Base-by-base conservation (phyloP, 2,329 filamentous ascomycete genomes). In the Talaromyces albobiverticillius region DNA sequence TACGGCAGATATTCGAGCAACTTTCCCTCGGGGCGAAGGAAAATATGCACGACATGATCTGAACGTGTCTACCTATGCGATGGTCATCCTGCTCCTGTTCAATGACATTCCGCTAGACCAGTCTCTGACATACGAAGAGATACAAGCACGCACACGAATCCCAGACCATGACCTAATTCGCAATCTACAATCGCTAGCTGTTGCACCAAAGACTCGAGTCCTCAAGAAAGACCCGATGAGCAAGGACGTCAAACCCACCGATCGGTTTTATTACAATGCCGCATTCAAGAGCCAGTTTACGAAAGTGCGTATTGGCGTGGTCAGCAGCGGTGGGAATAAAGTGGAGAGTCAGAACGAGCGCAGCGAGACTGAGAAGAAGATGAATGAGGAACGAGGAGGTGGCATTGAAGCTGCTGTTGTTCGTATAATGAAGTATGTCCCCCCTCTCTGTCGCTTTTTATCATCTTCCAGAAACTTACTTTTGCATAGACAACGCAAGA, bases 21-120 rank as follows among this genome's bases (percentile, higher is more conserved):
- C 36, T 86, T 99, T 72, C 86, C 87, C 31, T 82, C 84, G 64
- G 78, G 89, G 67, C 1, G 81, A 84, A 36, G 87, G 88, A 31
- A 91, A 91, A 64, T 82, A 85, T 11, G 83, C 85, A 31, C 85
- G 87, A 32, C 93, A 97, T 66, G 94, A 99, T 64, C 78, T 99
- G 53, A 96, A 91, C 57, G 91, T 95, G 18, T 88, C 91, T 1
- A 97, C 94, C 0, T 94, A 94, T 68, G 90, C 86, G 63, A 96
- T 97, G 89, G 76, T 96, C 18, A 85, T 97, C 22, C 73, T 99
- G 18, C 71, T 95, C 42, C 82, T 96, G 0, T 99, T 97, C 79
- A 97, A 97, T 64, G 85, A 93, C 34, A 65, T 95, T 0, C 70
- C 76, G 2, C 62, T 73, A 0, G 77, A 74, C 26, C 69, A 78